These are phyloP conservation scores for Dichomitus squalens DNA, from an alignment of 1,284 basidiomycete species.

Conservation along the genomic window DNA sequence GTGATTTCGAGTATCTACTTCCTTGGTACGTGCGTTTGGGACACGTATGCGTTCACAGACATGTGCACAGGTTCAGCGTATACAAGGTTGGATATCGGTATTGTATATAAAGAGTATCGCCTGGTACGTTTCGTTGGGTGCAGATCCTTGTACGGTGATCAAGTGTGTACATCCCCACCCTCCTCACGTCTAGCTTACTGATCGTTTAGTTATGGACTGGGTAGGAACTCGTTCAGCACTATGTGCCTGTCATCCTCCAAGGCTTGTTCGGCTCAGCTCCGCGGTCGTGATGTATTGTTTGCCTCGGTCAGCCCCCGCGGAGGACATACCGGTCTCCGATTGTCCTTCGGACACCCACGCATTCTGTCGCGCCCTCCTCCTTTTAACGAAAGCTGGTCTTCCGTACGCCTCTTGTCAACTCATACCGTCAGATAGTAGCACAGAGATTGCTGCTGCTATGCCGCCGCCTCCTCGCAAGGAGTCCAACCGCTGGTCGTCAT, in stretches of 20 bases:
- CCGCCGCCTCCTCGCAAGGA: conserved; percentile 9
- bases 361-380: not conserved
- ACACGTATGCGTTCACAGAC: too few species aligned
- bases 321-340: not conserved
- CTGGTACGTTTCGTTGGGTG: too few species aligned
- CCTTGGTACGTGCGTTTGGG: too few species aligned
- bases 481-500: conserved; percentile 1
- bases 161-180: too few species aligned
- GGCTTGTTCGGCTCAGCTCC: not conserved
- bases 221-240: not conserved
- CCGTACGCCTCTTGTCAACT: not conserved
- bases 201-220: not conserved
- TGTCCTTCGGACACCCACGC: not conserved
- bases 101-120: too few species aligned
- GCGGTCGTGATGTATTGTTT: not conserved
- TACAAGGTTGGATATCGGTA: too few species aligned
- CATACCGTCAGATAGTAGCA: not conserved
- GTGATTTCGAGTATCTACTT: too few species aligned
- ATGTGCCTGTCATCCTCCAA: not conserved
- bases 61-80: too few species aligned
- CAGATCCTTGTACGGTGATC: too few species aligned
- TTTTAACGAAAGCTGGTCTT: not conserved
- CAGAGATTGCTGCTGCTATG: not conserved
- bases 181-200: too few species aligned
- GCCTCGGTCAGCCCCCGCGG: not conserved